phyloP scores from a whole-genome alignment of 768 basidiomycete genomes.

The Agaricus blazei region DNA sequence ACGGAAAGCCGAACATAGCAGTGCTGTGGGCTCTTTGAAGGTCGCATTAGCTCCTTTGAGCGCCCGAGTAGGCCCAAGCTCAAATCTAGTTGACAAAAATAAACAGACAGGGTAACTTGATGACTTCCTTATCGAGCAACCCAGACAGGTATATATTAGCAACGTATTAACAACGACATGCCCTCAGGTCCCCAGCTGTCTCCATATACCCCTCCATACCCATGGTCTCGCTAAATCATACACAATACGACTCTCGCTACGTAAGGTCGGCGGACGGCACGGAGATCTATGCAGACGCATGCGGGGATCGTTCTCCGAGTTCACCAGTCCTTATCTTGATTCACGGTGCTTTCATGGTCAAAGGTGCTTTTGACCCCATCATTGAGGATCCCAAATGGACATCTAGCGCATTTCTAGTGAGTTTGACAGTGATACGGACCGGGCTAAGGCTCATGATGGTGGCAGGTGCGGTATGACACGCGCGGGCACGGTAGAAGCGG shows the following conservation, averaged over 20 bases:
- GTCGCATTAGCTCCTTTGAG: no score
- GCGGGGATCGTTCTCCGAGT: conserved; percentile 19
- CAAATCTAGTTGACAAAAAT: no score
- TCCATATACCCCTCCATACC: no score
- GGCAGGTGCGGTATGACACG: conserved; percentile 19
- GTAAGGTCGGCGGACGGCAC: conserved; percentile 28
- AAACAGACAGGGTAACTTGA: no score
- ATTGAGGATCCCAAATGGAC: conserved; percentile 25
- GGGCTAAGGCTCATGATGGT: neutral
- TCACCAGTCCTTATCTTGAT: conserved; percentile 30
- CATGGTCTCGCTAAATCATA: no score
- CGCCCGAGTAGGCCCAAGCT: no score
- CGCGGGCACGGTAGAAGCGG: conserved; percentile 29
- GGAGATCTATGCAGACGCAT: conserved; percentile 27
- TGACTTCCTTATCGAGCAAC: no score
- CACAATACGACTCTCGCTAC: neutral
- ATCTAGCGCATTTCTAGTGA: conserved; percentile 18
- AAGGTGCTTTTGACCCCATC: conserved; percentile 25
- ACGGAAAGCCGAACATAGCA: no score
- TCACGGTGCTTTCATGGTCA: conserved; percentile 27
- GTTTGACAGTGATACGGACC: neutral
- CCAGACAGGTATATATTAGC: no score
- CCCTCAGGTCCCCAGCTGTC: no score
- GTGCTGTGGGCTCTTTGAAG: no score
- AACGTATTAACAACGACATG: no score